These are phyloP conservation scores for Ensete ventricosum DNA, from an alignment of 176 grass and related monocot genomes.

Conservation along the genomic window DNA sequence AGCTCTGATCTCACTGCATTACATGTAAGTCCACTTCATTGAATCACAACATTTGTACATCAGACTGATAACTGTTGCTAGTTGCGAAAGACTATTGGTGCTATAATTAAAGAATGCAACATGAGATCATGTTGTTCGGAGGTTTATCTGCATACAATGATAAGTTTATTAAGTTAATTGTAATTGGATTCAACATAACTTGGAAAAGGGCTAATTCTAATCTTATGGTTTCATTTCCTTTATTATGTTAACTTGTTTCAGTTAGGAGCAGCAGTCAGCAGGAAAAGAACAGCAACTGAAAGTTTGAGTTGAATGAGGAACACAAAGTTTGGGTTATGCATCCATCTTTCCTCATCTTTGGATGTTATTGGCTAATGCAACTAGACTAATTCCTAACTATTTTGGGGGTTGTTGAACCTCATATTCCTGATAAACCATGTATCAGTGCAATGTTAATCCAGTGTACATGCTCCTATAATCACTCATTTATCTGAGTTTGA, in stretches of 20 bases:
- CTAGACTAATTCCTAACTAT: neutral
- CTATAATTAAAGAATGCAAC: neutral
- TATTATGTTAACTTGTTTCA: conserved; percentile 1
- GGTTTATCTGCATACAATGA: neutral
- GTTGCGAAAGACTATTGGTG: neutral
- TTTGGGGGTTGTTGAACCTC: neutral
- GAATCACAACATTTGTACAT: neutral
- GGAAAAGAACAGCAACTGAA: conserved; percentile 22
- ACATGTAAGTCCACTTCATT: conserved; percentile 25
- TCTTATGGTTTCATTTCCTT: neutral
- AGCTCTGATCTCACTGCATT: conserved; percentile 61
- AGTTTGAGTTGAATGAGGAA: neutral
- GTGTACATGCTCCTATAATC: neutral
- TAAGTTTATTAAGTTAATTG: neutral
- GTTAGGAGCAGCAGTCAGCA: conserved; percentile 7
- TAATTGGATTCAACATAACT: neutral
- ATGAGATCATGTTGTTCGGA: neutral
- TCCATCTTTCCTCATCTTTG: neutral
- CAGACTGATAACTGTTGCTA: neutral
- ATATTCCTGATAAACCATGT: neutral
- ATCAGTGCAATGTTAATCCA: neutral
- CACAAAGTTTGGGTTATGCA: neutral
- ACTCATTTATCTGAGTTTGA: too few relatives aligned
- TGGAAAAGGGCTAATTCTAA: neutral
- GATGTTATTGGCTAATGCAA: neutral